Conservation (phyloP, 495 filamentous ascomycete species). For the Aspergillus cristatus region DNA sequence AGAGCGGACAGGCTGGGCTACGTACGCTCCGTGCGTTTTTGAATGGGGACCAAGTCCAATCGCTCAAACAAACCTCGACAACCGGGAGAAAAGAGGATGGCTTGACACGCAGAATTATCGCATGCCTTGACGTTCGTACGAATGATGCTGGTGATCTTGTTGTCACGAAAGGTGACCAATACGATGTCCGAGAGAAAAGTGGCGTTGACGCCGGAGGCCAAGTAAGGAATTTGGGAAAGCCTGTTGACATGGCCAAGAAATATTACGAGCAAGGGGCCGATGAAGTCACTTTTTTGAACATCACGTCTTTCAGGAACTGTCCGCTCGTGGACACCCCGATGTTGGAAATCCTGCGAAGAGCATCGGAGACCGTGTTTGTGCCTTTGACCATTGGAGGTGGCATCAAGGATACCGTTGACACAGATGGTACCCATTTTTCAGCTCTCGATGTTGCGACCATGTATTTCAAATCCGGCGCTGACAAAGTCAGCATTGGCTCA, state of each 20-base stretch:
- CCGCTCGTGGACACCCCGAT: slow-evolving; percentile 87
- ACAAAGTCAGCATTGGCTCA: slow-evolving; percentile 95
- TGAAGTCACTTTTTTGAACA: slow-evolving; percentile 95
- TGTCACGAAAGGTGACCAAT: slow-evolving; percentile 97
- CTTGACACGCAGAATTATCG: slow-evolving; percentile 82
- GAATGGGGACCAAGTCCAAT: slow-evolving; percentile 47
- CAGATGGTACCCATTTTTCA: slow-evolving; percentile 75
- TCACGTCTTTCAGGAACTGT: slow-evolving; percentile 93
- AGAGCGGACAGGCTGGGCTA: slow-evolving; percentile 83
- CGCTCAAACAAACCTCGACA: slow-evolving; percentile 21
- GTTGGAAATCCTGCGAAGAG: slow-evolving; percentile 81
- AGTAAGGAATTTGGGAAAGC: slow-evolving; percentile 91
- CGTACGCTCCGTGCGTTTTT: slow-evolving; percentile 78
- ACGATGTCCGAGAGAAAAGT: slow-evolving; percentile 94
- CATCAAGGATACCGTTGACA: slow-evolving; percentile 82
- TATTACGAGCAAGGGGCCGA: slow-evolving; percentile 98
- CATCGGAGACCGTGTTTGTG: slow-evolving; percentile 93
- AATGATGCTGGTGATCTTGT: slow-evolving; percentile 94
- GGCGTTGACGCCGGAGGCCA: slow-evolving; percentile 48
- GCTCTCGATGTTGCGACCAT: slow-evolving; percentile 89
- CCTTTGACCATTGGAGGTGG: slow-evolving; percentile 92
- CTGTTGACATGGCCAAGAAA: slow-evolving; percentile 83
- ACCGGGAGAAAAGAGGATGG: slow-evolving; percentile 44
- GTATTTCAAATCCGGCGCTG: slow-evolving; percentile 97
- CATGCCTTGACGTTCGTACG: slow-evolving; percentile 91